A percentile compares a stretch with the other conserved stretches of the same genome.
phyloP scores from a whole-genome alignment of 2,329 filamentous ascomycete genomes.

The Ophiostoma montium region DNA sequence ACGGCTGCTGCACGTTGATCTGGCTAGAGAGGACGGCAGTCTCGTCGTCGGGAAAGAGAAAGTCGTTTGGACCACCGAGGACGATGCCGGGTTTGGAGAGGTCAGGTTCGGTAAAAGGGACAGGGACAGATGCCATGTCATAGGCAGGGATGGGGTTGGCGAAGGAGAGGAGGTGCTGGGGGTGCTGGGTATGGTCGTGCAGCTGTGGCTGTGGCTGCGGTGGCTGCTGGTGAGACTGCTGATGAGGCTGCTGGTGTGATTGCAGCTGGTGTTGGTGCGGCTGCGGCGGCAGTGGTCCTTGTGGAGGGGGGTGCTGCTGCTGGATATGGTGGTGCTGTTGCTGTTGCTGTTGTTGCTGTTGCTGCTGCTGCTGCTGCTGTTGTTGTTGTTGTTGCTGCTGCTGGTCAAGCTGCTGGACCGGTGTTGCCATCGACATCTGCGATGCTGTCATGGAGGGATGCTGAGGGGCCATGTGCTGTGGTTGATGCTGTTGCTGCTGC shows the following conservation, averaged over 20 bases:
- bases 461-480: neutral
- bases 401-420: neutral
- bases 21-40: slow-evolving; percentile 3
- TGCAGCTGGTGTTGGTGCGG: slow-evolving; percentile 2
- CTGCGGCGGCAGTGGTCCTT: neutral
- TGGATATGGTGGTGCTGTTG: neutral
- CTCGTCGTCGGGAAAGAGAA: slow-evolving; percentile 14
- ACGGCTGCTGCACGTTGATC: neutral
- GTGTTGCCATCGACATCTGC: neutral
- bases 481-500: neutral
- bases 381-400: neutral
- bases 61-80: slow-evolving; percentile 8
- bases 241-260: slow-evolving; percentile 1
- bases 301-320: slow-evolving; percentile 1
- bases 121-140: neutral
- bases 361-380: neutral
- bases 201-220: neutral
- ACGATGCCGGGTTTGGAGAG: neutral
- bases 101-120: neutral
- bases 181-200: neutral
- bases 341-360: slow-evolving; percentile 3
- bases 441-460: neutral
- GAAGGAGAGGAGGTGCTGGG: slow-evolving; percentile 4
- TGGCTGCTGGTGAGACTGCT: slow-evolving; percentile 2
- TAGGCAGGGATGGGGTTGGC: slow-evolving; percentile 1